Base-by-base conservation (phyloP, 805 yeast species). In the Yarrowia sp. region DNA sequence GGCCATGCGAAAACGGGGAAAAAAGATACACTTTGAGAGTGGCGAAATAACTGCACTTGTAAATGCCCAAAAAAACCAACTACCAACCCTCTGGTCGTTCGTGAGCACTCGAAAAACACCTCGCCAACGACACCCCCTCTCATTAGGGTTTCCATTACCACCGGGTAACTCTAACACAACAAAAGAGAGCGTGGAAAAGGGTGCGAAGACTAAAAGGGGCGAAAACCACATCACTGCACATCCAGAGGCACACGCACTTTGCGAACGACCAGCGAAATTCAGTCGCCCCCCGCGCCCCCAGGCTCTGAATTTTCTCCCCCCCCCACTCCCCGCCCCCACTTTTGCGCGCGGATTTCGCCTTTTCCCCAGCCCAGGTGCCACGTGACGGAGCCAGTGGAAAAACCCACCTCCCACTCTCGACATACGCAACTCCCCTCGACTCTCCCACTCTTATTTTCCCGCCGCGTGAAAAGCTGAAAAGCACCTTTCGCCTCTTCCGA, bases 81-180 rank as follows among this genome's bases (percentile, higher is more conserved):
- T n/a, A n/a, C n/a, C n/a, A n/a, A n/a, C n/a, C n/a, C n/a, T n/a
- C n/a, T n/a, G n/a, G n/a, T n/a, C n/a, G n/a, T n/a, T n/a, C n/a
- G n/a, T n/a, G n/a, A n/a, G n/a, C n/a, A n/a, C n/a, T n/a, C n/a
- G n/a, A n/a, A n/a, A n/a, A n/a, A n/a, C n/a, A n/a, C n/a, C n/a
- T n/a, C n/a, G n/a, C n/a, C n/a, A n/a, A n/a, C 25, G 25, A 29
- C 55, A 21, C 58, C 58, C 56, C 42, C 58, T 35, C 42, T 35
- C 58, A 35, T 33, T 51, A 51, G 42, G 42, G 58, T 51, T 51
- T 25, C 19, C 16, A 47, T 51, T 35, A 51, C 58, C 58, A 51
- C 58, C 58, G 58, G 58, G 58, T 51, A 51, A 51, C 58, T 51
- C 58, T 51, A 51, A 51, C 58, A 51, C 58, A 33, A 51, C 58